Conservation (phyloP, 345 rosid genomes). For the Euphorbia pulcherrima region DNA sequence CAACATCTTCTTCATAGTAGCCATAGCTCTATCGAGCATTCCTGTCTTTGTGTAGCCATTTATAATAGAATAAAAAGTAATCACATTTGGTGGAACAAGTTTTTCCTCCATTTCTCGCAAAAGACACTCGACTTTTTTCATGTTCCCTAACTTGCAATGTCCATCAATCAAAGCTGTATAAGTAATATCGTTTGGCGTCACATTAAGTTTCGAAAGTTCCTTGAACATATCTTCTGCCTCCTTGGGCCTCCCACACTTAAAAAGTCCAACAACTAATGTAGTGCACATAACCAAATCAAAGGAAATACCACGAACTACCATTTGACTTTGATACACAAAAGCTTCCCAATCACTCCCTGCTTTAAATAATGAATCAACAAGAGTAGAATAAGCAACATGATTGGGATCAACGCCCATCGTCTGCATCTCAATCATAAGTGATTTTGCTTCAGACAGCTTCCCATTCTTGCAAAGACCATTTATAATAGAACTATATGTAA, state of each 20-base stretch:
- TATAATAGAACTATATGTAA: constrained; percentile 68
- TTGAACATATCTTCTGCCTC: constrained; percentile 59
- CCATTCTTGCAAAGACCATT: constrained; percentile 68
- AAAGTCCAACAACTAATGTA: constrained; percentile 68
- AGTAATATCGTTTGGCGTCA: constrained; percentile 50
- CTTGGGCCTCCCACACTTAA: constrained; percentile 51
- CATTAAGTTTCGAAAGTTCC: constrained; percentile 40
- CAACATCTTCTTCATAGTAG: constrained; percentile 51
- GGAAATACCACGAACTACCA: constrained; percentile 65
- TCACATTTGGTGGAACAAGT: constrained; percentile 44
- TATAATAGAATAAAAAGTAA: constrained; percentile 65
- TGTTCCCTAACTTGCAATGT: constrained; percentile 62
- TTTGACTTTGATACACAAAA: constrained; percentile 63
- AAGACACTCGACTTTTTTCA: constrained; percentile 47
- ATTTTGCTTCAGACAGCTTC: constrained; percentile 50
- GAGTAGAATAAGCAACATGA: constrained; percentile 59
- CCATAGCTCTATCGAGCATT: constrained; percentile 63
- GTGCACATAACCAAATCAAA: constrained; percentile 78
- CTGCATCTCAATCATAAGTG: constrained; percentile 64
- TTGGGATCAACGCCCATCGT: constrained; percentile 62
- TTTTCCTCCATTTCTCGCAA: constrained; percentile 57
- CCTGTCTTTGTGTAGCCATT: constrained; percentile 69
- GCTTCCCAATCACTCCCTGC: constrained; percentile 48
- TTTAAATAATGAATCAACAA: constrained; percentile 66
- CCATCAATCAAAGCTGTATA: constrained; percentile 76